Percentiles rank a stretch among this genome's conserved stretches.
phyloP scores from a whole-genome alignment of 495 filamentous ascomycete genomes.

The Pyrenula massariospora region DNA sequence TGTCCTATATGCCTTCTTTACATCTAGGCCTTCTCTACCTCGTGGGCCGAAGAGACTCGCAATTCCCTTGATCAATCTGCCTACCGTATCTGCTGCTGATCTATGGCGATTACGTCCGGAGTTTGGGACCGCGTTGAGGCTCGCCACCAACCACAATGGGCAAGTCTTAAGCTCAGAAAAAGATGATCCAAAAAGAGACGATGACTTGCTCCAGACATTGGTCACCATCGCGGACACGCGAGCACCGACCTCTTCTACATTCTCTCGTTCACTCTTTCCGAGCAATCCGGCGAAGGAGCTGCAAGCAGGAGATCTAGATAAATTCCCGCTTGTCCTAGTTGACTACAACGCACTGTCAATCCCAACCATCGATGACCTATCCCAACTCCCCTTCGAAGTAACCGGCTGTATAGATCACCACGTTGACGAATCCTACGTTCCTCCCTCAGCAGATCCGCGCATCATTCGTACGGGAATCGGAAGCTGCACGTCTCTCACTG shows the following conservation, averaged over 20 bases:
- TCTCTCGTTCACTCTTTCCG: constrained; percentile 23
- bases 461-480: constrained; percentile 56
- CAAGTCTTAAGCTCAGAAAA: constrained; percentile 1
- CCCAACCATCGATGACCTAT: not conserved
- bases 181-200: not conserved
- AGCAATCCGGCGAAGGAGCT: constrained; percentile 18
- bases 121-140: constrained; percentile 38
- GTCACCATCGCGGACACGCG: constrained; percentile 30
- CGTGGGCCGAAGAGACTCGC: constrained; percentile 41
- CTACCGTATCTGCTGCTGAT: constrained; percentile 47
- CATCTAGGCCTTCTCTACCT: constrained; percentile 30
- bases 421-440: constrained; percentile 60
- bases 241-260: constrained; percentile 19
- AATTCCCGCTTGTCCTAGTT: constrained; percentile 48
- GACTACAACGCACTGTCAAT: constrained; percentile 80
- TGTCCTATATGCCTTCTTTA: constrained; percentile 76
- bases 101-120: constrained; percentile 60
- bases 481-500: constrained; percentile 71
- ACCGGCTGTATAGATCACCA: constrained; percentile 89
- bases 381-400: constrained; percentile 31
- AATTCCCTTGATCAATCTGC: constrained; percentile 72
- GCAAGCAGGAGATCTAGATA: constrained; percentile 5
- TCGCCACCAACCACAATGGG: constrained; percentile 18
- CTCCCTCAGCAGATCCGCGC: constrained; percentile 31
- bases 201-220: constrained; percentile 25